Evolutionary conservation across 1,284 basidiomycete genomes (phyloP).

Genomic region (Tylopilus sp.): DNA sequence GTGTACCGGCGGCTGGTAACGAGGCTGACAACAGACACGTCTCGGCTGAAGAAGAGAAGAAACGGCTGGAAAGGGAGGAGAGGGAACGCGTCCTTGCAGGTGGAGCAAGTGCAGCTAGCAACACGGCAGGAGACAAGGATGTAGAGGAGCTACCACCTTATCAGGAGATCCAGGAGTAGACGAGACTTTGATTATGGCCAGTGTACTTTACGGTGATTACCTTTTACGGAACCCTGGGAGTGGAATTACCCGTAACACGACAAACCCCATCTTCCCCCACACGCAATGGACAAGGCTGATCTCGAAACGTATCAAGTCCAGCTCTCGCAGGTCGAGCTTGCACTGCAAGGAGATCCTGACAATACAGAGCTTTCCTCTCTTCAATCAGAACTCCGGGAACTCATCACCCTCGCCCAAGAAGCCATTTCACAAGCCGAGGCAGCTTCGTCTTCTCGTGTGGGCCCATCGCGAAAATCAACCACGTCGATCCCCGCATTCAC

Average conservation of each 20-base stretch:
- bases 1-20: conserved; percentile 31
- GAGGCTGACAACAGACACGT: no score
- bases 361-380: conserved; percentile 79
- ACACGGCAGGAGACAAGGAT: conserved; percentile 23
- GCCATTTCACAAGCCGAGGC: conserved; percentile 68
- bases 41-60: conserved; percentile 66
- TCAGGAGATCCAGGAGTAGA: conserved; percentile 45
- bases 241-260: not conserved
- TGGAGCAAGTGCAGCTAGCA: conserved; percentile 22
- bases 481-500: conserved; percentile 49
- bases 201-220: conserved; percentile 1
- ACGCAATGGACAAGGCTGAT: conserved; percentile 70
- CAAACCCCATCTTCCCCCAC: not conserved
- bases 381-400: conserved; percentile 82
- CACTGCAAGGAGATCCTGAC: conserved; percentile 78
- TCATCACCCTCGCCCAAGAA: conserved; percentile 83
- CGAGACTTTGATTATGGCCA: no score
- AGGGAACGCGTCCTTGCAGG: conserved; percentile 51
- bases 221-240: conserved; percentile 22
- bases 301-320: conserved; percentile 88
- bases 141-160: conserved; percentile 67
- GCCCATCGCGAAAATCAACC: conserved; percentile 54
- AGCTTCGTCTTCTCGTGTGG: conserved; percentile 58
- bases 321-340: conserved; percentile 86
- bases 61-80: conserved; percentile 63